phyloP scores from a whole-genome alignment of 306 rosid species.

The Begonia masoniana region DNA sequence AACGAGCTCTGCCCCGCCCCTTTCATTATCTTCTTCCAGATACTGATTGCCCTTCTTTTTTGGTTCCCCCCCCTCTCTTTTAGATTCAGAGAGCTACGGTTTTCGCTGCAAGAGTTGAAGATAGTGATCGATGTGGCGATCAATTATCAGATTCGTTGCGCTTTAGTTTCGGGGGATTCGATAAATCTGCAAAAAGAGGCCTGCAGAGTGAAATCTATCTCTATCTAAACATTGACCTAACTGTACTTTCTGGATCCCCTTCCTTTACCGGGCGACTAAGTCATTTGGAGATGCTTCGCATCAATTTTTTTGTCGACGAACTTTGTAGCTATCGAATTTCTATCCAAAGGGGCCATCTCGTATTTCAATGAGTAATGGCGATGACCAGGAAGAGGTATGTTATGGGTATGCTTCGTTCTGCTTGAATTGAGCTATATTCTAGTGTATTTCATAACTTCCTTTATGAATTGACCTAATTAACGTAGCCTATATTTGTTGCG shows the following conservation, averaged over 20 bases:
- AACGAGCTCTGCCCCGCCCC: background rate
- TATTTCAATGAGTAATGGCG: conserved; percentile 21
- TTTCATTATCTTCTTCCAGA: background rate
- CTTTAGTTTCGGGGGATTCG: conserved; percentile 1
- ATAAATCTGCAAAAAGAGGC: conserved; percentile 8
- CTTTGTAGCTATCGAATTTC: too few species aligned
- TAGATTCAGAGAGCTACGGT: background rate
- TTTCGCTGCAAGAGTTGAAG: background rate
- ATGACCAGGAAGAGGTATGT: conserved; percentile 27
- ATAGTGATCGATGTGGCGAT: background rate
- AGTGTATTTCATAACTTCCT: background rate
- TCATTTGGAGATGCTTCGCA: conserved; percentile 9
- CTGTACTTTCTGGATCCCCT: conserved; percentile 17
- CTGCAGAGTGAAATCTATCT: background rate
- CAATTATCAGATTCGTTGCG: background rate
- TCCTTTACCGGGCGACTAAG: conserved; percentile 21
- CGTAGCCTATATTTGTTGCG: too few species aligned
- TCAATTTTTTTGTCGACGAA: too few species aligned
- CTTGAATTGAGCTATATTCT: conserved; percentile 1
- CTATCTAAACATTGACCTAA: conserved; percentile 4
- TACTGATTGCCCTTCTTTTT: conserved; percentile 6
- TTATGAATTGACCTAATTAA: too few species aligned
- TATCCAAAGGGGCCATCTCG: too few species aligned
- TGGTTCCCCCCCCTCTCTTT: conserved; percentile 10
- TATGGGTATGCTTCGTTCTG: background rate